Conservation (phyloP, 2,329 filamentous ascomycete species). For the Neofusicoccum sp. region DNA sequence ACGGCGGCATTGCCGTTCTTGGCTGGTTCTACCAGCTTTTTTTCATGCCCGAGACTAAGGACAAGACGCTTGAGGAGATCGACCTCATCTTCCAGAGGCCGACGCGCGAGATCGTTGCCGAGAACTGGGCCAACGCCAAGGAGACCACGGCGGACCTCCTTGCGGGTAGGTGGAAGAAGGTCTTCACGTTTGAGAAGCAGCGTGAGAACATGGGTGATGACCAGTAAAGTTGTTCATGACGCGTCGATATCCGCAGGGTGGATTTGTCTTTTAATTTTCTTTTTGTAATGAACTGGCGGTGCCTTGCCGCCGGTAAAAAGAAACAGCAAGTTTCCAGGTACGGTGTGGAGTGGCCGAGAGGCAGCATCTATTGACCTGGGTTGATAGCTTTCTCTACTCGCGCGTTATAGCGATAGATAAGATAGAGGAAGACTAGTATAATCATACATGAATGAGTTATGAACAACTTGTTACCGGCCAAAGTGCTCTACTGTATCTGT, state of each 20-base stretch:
- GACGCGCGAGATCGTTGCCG: conserved; percentile 59
- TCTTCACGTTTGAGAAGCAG: conserved; percentile 35
- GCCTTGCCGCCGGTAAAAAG: no score
- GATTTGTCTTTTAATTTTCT: no score
- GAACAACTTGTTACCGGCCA: no score
- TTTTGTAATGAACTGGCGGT: no score
- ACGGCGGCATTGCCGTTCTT: conserved; percentile 68
- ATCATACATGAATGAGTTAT: no score
- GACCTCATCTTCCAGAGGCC: conserved; percentile 65
- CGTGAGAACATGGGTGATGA: conserved; percentile 6
- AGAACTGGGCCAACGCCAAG: conserved; percentile 54
- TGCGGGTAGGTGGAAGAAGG: conserved; percentile 47
- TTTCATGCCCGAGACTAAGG: conserved; percentile 76
- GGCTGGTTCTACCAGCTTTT: conserved; percentile 71
- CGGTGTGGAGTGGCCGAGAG: no score
- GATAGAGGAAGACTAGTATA: no score
- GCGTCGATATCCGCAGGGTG: background rate
- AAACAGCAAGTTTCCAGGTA: no score
- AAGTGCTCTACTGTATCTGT: no score
- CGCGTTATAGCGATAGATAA: no score
- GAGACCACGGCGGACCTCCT: conserved; percentile 47
- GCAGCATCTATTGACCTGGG: no score
- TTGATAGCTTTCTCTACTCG: no score
- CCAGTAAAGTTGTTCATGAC: background rate
- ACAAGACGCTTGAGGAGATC: conserved; percentile 67